Percentiles rank a stretch among this genome's conserved stretches.
Conservation (phyloP, 257 asterid genomes). For the Nicotiana attenuata region DNA sequence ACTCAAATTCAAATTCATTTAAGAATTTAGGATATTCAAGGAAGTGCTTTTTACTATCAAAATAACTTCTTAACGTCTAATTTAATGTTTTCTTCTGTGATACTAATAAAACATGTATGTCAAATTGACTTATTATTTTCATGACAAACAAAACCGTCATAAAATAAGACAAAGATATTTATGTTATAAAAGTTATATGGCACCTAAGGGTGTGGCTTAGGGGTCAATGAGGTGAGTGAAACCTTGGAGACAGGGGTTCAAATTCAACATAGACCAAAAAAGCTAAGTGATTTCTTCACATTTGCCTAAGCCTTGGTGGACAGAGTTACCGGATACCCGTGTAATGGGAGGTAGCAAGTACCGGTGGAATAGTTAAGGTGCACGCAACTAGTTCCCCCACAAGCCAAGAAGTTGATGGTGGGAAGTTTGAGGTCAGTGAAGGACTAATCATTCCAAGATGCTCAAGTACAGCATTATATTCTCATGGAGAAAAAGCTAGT, state of each 20-base stretch:
- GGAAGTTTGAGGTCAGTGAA: conserved; percentile 32
- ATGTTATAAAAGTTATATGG: not conserved
- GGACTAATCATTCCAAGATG: conserved; percentile 38
- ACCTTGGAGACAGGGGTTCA: not conserved
- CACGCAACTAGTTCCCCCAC: conserved; percentile 4
- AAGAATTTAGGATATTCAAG: not conserved
- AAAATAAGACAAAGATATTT: not conserved
- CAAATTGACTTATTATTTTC: not conserved
- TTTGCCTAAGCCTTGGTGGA: no score
- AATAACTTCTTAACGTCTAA: not conserved
- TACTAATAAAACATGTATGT: not conserved
- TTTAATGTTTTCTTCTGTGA: not conserved
- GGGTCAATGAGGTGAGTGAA: not conserved
- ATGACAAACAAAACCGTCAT: not conserved
- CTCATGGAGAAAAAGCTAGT: conserved; percentile 28
- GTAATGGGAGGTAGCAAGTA: no score
- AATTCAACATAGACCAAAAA: no score
- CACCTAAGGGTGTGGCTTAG: not conserved
- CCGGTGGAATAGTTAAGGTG: no score
- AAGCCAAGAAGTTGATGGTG: conserved; percentile 59
- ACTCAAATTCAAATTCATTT: not conserved
- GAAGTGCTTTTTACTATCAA: not conserved
- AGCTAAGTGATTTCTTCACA: no score
- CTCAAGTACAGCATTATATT: conserved; percentile 66
- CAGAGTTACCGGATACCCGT: no score